Conservation (phyloP, 1,284 basidiomycete genomes). For the Rhodotorula sp. region DNA sequence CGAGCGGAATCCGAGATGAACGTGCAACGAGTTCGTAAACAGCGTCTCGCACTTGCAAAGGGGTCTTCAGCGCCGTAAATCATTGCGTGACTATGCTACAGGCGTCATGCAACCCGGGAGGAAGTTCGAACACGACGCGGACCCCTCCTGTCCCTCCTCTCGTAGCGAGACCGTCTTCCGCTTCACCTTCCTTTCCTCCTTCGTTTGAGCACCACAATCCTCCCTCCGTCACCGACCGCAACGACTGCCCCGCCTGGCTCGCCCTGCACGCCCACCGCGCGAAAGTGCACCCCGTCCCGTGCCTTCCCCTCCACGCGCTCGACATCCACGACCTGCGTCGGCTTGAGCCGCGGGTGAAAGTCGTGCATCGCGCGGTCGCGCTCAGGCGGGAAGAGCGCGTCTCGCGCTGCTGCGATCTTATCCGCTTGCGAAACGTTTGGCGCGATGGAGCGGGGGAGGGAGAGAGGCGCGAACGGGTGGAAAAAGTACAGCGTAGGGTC, state of each 20-base stretch:
- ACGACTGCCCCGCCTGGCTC: conserved; percentile 7
- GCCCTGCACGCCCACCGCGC: conserved; percentile 2
- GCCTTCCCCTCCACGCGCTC: background rate
- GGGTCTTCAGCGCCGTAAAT: too few species aligned
- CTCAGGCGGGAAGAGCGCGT: conserved; percentile 11
- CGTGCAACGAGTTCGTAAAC: too few species aligned
- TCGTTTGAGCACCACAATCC: background rate
- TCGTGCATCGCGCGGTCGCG: conserved; percentile 15
- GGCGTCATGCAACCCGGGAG: too few species aligned
- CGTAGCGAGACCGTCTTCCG: background rate
- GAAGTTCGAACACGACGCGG: too few species aligned
- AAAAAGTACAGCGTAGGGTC: conserved; percentile 14
- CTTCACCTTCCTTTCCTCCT: background rate
- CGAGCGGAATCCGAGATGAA: too few species aligned
- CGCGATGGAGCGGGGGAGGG: background rate
- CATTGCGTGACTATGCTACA: too few species aligned
- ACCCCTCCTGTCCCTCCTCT: too few species aligned
- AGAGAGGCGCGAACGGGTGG: conserved; percentile 3
- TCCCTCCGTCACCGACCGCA: conserved; percentile 4
- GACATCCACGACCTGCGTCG: background rate
- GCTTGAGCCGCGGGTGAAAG: conserved; percentile 15
- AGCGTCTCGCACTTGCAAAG: too few species aligned
- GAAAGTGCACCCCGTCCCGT: conserved; percentile 5
- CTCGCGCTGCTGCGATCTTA: too few species aligned
- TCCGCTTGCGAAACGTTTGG: background rate